Conservation (phyloP, 805 yeast species). For the Metschnikowia henanensis region DNA sequence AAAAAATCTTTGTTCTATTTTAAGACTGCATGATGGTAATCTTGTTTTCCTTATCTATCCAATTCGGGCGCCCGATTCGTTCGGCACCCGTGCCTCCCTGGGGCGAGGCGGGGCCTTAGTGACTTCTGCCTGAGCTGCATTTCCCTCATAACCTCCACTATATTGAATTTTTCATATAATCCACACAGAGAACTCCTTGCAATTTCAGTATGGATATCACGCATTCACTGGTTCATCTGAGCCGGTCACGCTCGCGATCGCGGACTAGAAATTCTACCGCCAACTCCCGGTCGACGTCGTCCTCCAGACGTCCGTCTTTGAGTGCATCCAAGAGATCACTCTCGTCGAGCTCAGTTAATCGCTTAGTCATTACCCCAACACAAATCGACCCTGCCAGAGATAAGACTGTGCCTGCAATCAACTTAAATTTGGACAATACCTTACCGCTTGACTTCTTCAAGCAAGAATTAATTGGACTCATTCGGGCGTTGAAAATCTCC, state of each 20-base stretch:
- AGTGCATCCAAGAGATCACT: constrained; percentile 33
- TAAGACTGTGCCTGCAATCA: constrained; percentile 48
- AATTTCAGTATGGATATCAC: constrained; percentile 15
- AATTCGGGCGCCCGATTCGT: too few relatives aligned
- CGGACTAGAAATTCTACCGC: constrained; percentile 34
- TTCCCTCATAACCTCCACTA: too few relatives aligned
- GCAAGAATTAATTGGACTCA: constrained; percentile 68
- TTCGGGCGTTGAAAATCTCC: constrained; percentile 63
- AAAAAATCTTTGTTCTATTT: too few relatives aligned
- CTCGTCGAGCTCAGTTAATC: constrained; percentile 33
- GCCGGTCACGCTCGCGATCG: constrained; percentile 41
- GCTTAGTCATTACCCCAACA: constrained; percentile 29
- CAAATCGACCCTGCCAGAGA: constrained; percentile 29
- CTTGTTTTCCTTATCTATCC: too few relatives aligned
- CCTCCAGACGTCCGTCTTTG: constrained; percentile 35
- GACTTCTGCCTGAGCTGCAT: too few relatives aligned
- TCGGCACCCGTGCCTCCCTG: too few relatives aligned
- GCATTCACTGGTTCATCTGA: constrained; percentile 18
- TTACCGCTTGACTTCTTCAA: constrained; percentile 84
- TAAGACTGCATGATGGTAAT: too few relatives aligned
- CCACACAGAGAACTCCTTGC: background rate
- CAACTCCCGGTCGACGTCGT: constrained; percentile 34
- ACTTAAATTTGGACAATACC: constrained; percentile 66
- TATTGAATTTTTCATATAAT: too few relatives aligned
- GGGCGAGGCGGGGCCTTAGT: too few relatives aligned